Percentiles rank a stretch among this genome's conserved stretches.
These are phyloP conservation scores for Hamamelis virginiana DNA, from an alignment of 164 flowering plant species.

Conservation along the genomic window DNA sequence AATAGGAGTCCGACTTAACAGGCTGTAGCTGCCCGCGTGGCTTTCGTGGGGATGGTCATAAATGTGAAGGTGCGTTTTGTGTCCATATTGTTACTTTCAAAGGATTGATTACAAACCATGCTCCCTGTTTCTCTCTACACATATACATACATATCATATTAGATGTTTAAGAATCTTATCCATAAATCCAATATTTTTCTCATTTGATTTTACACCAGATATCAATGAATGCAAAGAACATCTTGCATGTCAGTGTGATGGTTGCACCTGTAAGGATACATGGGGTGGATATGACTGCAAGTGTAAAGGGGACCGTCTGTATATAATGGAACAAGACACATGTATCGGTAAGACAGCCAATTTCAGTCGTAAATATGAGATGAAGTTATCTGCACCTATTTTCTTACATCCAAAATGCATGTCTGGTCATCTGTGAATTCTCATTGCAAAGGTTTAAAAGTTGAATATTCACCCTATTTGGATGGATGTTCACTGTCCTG, in stretches of 20 bases:
- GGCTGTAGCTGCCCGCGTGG: constrained; percentile 87
- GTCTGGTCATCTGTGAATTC: no score
- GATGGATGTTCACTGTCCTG: no score
- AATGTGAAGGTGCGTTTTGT: constrained; percentile 65
- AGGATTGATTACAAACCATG: background rate
- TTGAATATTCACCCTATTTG: no score
- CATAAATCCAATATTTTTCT: background rate
- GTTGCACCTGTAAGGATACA: constrained; percentile 75
- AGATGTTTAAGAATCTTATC: no score
- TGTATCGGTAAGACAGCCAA: constrained; percentile 67
- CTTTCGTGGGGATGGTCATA: constrained; percentile 74
- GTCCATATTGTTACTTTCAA: background rate
- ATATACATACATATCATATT: no score
- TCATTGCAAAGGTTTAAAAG: no score
- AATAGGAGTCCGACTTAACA: constrained; percentile 49
- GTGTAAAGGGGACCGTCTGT: constrained; percentile 62
- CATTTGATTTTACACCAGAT: constrained; percentile 42
- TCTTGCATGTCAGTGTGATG: constrained; percentile 74
- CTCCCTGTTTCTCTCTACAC: background rate
- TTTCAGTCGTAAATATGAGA: no score
- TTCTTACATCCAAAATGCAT: no score
- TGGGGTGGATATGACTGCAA: constrained; percentile 93
- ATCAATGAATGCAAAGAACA: constrained; percentile 78
- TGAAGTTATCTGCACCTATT: no score
- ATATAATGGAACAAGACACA: constrained; percentile 77